Conservation (phyloP, 2,329 filamentous ascomycete species). For the Fusarium concolor region DNA sequence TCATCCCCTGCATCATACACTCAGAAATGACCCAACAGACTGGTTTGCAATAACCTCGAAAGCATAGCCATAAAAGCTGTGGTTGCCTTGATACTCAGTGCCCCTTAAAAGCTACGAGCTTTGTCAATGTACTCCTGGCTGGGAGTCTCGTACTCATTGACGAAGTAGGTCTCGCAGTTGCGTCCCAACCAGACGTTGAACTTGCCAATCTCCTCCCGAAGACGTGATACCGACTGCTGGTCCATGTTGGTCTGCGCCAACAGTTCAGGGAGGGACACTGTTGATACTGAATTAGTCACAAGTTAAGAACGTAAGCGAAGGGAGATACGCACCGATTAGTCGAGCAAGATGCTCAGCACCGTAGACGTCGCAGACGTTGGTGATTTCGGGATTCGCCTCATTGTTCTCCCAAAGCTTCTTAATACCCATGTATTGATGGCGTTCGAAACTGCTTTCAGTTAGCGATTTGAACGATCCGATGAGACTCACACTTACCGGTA, state of each 20-base stretch:
- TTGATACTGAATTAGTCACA: slow-evolving; percentile 17
- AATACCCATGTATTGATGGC: slow-evolving; percentile 85
- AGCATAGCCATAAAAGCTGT: background rate
- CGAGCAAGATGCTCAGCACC: slow-evolving; percentile 92
- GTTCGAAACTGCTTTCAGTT: slow-evolving; percentile 77
- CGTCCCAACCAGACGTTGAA: slow-evolving; percentile 87
- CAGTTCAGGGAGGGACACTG: slow-evolving; percentile 91
- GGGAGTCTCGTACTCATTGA: slow-evolving; percentile 78
- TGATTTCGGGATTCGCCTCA: slow-evolving; percentile 73
- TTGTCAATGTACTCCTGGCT: slow-evolving; percentile 78
- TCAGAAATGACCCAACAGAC: background rate
- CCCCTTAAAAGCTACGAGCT: slow-evolving; percentile 61
- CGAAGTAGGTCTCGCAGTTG: slow-evolving; percentile 81
- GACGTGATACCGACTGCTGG: slow-evolving; percentile 84
- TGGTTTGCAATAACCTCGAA: background rate
- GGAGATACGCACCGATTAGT: slow-evolving; percentile 76
- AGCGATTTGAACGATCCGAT: slow-evolving; percentile 21
- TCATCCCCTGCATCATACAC: background rate
- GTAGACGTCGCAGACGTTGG: slow-evolving; percentile 83
- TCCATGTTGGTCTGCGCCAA: slow-evolving; percentile 99
- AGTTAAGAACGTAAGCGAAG: background rate
- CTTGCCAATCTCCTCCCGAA: slow-evolving; percentile 89
- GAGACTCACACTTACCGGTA: slow-evolving; percentile 68
- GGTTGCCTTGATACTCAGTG: background rate
- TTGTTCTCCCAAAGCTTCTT: slow-evolving; percentile 75